Evolutionary conservation across 352 stramenopile species (phyloP).

Genomic region (Blastocystis sp.): DNA sequence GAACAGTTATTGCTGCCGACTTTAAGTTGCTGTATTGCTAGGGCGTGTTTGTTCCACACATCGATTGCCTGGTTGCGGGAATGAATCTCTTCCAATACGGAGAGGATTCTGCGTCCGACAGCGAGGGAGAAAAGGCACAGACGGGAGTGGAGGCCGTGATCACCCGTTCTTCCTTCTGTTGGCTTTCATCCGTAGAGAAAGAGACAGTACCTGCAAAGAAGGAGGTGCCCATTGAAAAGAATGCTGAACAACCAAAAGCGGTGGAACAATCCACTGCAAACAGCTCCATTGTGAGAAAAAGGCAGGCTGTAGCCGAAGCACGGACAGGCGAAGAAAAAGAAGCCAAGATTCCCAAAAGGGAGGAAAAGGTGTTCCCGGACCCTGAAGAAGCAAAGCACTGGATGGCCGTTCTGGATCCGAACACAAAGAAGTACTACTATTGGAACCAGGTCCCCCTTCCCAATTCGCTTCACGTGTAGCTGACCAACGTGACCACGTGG

Average conservation of each 20-base stretch:
- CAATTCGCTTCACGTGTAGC: background rate
- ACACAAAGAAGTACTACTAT: slow-evolving; percentile 43
- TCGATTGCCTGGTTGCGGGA: too few species aligned
- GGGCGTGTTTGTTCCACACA: slow-evolving; percentile 14
- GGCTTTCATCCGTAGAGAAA: too few species aligned
- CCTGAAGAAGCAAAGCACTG: background rate
- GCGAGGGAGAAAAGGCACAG: too few species aligned
- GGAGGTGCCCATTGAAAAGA: background rate
- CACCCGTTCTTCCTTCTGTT: too few species aligned
- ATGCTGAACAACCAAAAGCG: background rate
- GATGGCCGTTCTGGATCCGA: slow-evolving; percentile 3
- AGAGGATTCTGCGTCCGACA: too few species aligned
- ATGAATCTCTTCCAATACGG: too few species aligned
- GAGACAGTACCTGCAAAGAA: background rate
- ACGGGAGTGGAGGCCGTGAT: too few species aligned
- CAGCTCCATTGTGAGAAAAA: background rate
- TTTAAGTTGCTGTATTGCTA: slow-evolving; percentile 76
- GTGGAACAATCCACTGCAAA: background rate
- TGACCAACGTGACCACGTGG: slow-evolving; percentile 49
- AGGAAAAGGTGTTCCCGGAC: too few species aligned
- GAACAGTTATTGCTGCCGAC: slow-evolving; percentile 91
- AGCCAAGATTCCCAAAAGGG: background rate
- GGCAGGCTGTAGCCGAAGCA: background rate
- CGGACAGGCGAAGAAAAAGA: background rate
- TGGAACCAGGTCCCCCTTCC: slow-evolving; percentile 15